phyloP scores from a whole-genome alignment of 257 asterid species.

The Solanum chiquidenum region DNA sequence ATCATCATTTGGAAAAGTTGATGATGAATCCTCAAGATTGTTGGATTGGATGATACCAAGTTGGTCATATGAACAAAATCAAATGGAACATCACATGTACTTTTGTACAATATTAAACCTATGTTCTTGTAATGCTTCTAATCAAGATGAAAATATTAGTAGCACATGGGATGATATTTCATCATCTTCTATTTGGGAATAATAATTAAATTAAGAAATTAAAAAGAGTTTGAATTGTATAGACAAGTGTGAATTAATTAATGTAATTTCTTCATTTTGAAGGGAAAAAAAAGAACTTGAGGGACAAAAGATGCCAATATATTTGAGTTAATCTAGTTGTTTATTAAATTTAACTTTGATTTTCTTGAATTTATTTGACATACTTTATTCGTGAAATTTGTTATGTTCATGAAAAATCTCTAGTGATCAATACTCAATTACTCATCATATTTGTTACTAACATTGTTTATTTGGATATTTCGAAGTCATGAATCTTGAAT shows the following conservation, averaged over 20 bases:
- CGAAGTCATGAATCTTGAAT: neutral
- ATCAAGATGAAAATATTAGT: neutral
- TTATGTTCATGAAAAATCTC: too few relatives aligned
- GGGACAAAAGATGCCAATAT: neutral
- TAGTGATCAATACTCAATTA: neutral
- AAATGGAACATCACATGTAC: constrained; percentile 8
- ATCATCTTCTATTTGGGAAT: constrained; percentile 1
- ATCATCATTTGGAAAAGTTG: neutral
- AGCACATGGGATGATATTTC: neutral
- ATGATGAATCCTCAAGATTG: constrained; percentile 19
- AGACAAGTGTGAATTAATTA: neutral
- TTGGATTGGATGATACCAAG: constrained; percentile 21
- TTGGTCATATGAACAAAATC: constrained; percentile 1
- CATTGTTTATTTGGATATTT: neutral
- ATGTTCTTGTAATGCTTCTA: neutral
- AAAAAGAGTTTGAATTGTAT: neutral
- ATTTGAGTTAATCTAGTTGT: neutral
- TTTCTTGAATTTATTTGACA: neutral
- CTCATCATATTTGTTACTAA: neutral
- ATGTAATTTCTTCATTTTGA: neutral
- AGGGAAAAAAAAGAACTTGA: neutral
- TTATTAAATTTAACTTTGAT: neutral
- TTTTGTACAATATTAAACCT: neutral
- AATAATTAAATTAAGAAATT: neutral
- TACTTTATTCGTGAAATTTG: neutral